Evolutionary conservation across 225 moss, liverwort and hornwort species (phyloP), one percentile per base, ranked within the genome.

Genomic region (Pseudoscleropodium purum): DNA sequence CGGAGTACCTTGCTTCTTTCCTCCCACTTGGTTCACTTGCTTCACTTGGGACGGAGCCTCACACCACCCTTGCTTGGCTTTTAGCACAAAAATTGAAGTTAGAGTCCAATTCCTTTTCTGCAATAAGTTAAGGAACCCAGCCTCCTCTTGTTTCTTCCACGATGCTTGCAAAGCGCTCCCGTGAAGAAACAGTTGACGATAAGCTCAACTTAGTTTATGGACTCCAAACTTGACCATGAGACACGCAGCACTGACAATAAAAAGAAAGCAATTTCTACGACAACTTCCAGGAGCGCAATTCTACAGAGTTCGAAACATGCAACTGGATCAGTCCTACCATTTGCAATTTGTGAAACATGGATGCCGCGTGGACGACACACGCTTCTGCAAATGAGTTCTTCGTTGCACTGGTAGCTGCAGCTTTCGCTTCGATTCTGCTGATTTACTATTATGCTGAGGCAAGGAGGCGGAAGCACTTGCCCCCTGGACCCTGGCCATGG

Each of bases 401-500:
- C 11, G 75, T 83, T 56, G 91, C 86, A 3, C 36, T 89, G 23
- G 10, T 79, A 26, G 89, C 36, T 54, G 89, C 78, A 37, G 86
- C 89, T 19, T 9, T 91, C 65, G 85, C 83, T 23, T 82, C 91
- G 37, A 36, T 83, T 36, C 24, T 83, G 27, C 73, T 91, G 36
- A 11, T 84, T 2, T 69, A 41, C 79, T 54, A 6, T 54, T 86
- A 54, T 16, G 89, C 76, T 57, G 86, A 89, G 56, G 86, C 78
- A 18, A 64, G 64, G 47, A 87, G 37, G 63, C 86, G 89, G 8
- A 83, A 47, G 83, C 69, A 5, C 39, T 73, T 69, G 70, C 91
- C 89, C 10, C 87, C 77, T 3, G 91, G 91, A 41, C 91, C 91
- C 4, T 89, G 89, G 89, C 89, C 91, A 25, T 91, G 86, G 86